Evolutionary conservation across 202 grass and related monocot genomes (phyloP).

Genomic region (Carex sylvatica): DNA sequence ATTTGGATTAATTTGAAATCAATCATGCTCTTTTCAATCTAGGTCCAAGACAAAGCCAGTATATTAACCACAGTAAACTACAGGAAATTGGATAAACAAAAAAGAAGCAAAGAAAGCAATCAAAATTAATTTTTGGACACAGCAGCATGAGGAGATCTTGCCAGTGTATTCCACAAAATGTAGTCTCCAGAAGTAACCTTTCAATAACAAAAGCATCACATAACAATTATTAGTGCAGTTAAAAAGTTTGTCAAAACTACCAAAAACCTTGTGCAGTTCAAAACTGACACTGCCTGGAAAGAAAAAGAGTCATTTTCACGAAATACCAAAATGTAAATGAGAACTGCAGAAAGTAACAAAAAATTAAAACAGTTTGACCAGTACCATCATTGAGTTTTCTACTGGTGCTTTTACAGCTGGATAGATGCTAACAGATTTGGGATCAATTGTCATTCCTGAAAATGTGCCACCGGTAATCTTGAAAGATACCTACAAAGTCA

Average conservation of each 20-base stretch:
- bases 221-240: conserved; percentile 9
- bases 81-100: background rate
- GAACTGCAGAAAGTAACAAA: conserved; percentile 1
- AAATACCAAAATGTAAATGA: conserved; percentile 5
- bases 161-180: conserved; percentile 94
- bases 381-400: conserved; percentile 86
- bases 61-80: background rate
- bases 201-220: conserved; percentile 20
- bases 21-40: background rate
- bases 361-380: background rate
- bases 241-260: background rate
- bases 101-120: background rate
- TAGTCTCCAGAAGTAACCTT: conserved; percentile 93
- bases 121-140: conserved; percentile 36
- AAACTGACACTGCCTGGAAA: background rate
- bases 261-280: background rate
- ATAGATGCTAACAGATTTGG: conserved; percentile 82
- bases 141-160: conserved; percentile 64
- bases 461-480: conserved; percentile 72
- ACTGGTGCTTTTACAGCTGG: conserved; percentile 82
- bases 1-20: background rate
- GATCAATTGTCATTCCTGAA: conserved; percentile 75
- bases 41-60: background rate
- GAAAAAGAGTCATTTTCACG: background rate
- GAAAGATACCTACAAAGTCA: conserved; percentile 69